phyloP scores from a whole-genome alignment of 345 rosid genomes.

The Stellera chamaejasme region DNA sequence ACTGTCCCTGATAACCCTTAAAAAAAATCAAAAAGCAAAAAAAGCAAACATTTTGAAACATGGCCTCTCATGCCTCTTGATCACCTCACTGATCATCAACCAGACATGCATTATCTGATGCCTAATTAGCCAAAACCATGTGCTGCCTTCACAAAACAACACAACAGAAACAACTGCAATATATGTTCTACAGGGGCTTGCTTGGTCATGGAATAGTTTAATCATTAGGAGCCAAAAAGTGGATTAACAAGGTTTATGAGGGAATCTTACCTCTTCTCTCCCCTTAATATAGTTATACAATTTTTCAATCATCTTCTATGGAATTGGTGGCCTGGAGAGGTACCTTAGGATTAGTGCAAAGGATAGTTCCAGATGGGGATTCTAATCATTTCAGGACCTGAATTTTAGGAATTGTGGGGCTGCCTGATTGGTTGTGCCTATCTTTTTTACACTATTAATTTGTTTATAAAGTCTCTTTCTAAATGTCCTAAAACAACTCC shows the following conservation, averaged over 20 bases:
- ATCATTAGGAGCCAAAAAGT: constrained; percentile 6
- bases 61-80: constrained; percentile 20
- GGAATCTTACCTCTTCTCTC: constrained; percentile 21
- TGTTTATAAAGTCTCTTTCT: constrained; percentile 5
- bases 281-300: background rate
- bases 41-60: constrained; percentile 25
- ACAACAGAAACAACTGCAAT: constrained; percentile 1
- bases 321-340: constrained; percentile 16
- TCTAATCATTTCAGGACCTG: constrained; percentile 23
- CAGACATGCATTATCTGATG: constrained; percentile 4
- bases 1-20: background rate
- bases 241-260: constrained; percentile 3
- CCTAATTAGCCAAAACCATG: constrained; percentile 22
- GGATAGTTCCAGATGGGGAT: constrained; percentile 12
- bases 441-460: constrained; percentile 4
- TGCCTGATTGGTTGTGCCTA: constrained; percentile 9
- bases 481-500: constrained; percentile 22
- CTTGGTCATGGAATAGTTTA: constrained; percentile 8
- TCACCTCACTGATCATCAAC: constrained; percentile 10
- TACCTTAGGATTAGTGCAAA: constrained; percentile 28
- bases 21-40: background rate
- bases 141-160: constrained; percentile 19
- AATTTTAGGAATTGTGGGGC: constrained; percentile 12
- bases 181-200: no score
- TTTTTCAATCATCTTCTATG: constrained; percentile 1